Percentiles rank a stretch among this genome's conserved stretches.
Conservation (phyloP, 164 flowering plant species). For the Taxillus chinensis region DNA sequence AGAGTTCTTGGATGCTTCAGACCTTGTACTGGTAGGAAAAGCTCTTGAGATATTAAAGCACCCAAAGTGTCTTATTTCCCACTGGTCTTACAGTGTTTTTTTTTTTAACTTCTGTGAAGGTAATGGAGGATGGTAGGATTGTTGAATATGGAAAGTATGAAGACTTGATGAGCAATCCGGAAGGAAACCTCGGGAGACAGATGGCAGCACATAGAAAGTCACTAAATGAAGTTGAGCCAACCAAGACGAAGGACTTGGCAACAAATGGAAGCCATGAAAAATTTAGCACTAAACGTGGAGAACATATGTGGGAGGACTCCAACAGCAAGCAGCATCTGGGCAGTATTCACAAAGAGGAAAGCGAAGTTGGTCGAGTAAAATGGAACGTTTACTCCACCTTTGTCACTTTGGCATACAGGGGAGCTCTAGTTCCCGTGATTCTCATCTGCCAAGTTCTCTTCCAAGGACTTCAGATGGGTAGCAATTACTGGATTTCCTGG, state of each 20-base stretch:
- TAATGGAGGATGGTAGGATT: slow-evolving; percentile 63
- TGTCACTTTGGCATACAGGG: slow-evolving; percentile 55
- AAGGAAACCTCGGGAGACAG: slow-evolving; percentile 52
- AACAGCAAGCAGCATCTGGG: slow-evolving; percentile 9
- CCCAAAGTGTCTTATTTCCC: no score
- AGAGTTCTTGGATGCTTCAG: slow-evolving; percentile 65
- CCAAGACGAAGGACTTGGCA: slow-evolving; percentile 9
- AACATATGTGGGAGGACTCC: slow-evolving; percentile 22
- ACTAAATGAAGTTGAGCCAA: slow-evolving; percentile 38
- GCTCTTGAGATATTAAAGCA: slow-evolving; percentile 1
- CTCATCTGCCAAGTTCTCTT: slow-evolving; percentile 68
- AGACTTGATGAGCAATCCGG: slow-evolving; percentile 39
- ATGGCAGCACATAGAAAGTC: slow-evolving; percentile 51
- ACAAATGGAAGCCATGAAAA: slow-evolving; percentile 9
- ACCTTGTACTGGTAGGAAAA: slow-evolving; percentile 70
- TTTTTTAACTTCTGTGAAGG: slow-evolving; percentile 22
- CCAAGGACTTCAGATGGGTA: slow-evolving; percentile 70
- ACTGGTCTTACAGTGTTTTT: not conserved
- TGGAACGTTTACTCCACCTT: slow-evolving; percentile 63
- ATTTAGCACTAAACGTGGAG: slow-evolving; percentile 26
- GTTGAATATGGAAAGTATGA: slow-evolving; percentile 62
- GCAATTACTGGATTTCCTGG: slow-evolving; percentile 94
- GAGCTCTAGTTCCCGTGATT: slow-evolving; percentile 74
- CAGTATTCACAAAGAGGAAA: slow-evolving; percentile 38
- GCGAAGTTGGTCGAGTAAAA: slow-evolving; percentile 62